A percentile compares a stretch with the other conserved stretches of the same genome.
These are phyloP conservation scores for Stagonosporopsis cucurbitacearum DNA, from an alignment of 2,329 filamentous ascomycete species.

Conservation along the genomic window DNA sequence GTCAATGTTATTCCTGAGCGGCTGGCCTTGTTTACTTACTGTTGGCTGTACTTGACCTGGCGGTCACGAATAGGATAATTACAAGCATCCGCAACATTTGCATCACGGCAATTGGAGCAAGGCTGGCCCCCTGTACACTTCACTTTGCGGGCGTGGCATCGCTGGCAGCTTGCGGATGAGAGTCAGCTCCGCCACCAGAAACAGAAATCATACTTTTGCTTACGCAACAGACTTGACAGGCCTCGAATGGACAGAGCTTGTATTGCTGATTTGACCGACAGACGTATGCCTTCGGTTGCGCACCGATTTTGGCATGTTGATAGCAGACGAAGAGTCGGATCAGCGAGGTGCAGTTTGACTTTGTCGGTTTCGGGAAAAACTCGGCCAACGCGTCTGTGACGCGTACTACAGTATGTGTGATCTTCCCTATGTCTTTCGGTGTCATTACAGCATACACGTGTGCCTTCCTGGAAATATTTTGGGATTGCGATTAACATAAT, in stretches of 20 bases:
- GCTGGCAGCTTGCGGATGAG: conserved; percentile 25
- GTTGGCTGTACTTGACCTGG: conserved; percentile 40
- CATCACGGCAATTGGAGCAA: conserved; percentile 38
- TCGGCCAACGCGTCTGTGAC: background rate
- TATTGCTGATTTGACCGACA: background rate
- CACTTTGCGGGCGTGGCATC: conserved; percentile 41
- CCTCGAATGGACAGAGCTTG: background rate
- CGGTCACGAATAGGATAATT: conserved; percentile 37
- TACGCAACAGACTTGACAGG: conserved; percentile 11
- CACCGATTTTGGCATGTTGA: background rate
- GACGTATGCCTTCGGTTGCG: background rate
- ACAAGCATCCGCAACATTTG: conserved; percentile 28
- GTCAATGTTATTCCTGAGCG: background rate
- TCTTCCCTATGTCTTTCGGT: background rate
- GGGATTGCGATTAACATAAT: too few species aligned
- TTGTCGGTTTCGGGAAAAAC: background rate
- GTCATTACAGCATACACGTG: background rate
- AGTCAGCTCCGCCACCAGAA: background rate
- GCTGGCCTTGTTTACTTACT: conserved; percentile 15
- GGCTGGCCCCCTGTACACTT: conserved; percentile 46
- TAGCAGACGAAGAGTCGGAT: background rate
- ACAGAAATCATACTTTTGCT: background rate
- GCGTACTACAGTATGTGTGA: background rate
- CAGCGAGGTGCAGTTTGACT: background rate
- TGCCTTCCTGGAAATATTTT: background rate